Conservation (phyloP, 176 grass and related monocot genomes). For the Oryza glaberrima region DNA sequence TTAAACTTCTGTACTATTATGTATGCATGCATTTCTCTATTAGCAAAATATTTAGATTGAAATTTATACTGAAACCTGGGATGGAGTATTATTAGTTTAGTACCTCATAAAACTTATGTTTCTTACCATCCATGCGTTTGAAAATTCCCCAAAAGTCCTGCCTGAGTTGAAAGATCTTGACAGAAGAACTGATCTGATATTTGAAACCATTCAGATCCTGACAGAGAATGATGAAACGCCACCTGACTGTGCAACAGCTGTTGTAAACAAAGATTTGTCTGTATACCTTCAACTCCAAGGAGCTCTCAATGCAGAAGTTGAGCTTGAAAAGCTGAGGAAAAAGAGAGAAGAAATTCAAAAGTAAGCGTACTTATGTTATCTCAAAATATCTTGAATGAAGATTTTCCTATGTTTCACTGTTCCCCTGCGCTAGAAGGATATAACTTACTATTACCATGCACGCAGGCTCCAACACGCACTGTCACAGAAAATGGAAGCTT, state of each 20-base stretch:
- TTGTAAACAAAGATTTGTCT: slow-evolving; percentile 74
- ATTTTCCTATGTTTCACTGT: not conserved
- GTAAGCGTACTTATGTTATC: slow-evolving; percentile 23
- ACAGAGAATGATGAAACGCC: slow-evolving; percentile 55
- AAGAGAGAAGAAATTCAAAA: slow-evolving; percentile 68
- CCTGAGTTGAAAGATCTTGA: not conserved
- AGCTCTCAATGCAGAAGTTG: slow-evolving; percentile 64
- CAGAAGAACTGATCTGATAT: not conserved
- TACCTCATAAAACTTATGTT: not conserved
- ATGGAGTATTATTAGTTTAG: not conserved
- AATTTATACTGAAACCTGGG: not conserved
- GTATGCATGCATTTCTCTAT: not conserved
- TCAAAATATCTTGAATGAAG: not conserved
- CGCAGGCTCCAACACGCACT: slow-evolving; percentile 55
- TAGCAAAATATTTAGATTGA: not conserved
- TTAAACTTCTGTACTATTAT: not conserved
- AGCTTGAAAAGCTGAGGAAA: slow-evolving; percentile 71
- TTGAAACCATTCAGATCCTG: slow-evolving; percentile 38
- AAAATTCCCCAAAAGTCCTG: no score
- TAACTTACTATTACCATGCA: slow-evolving; percentile 11
- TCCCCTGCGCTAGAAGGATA: not conserved
- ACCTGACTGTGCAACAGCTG: slow-evolving; percentile 65
- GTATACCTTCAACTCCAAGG: slow-evolving; percentile 88
- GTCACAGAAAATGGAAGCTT: slow-evolving; percentile 49
- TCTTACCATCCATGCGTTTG: not conserved